Conservation (phyloP, 2,329 filamentous ascomycete genomes). For the Tolypocladium endophyticum region DNA sequence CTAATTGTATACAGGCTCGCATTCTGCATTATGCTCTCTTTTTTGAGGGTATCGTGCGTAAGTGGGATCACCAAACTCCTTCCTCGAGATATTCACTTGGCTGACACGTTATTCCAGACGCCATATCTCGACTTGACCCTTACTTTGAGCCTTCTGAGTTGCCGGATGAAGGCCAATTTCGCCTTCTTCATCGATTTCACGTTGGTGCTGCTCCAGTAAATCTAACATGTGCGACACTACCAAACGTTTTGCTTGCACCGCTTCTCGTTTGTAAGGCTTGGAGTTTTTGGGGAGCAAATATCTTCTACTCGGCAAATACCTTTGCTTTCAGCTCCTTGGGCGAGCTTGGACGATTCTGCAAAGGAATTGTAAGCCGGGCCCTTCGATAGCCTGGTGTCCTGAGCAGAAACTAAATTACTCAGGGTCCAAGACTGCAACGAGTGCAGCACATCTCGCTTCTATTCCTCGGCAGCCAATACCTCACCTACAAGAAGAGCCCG, state of each 20-base stretch:
- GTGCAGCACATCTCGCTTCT: constrained; percentile 29
- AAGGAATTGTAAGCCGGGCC: neutral
- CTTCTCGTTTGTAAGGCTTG: neutral
- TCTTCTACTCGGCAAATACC: neutral
- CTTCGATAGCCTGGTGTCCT: neutral
- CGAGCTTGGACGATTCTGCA: neutral
- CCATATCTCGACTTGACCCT: neutral
- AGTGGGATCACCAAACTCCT: neutral
- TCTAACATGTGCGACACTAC: neutral
- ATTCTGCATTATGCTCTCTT: neutral
- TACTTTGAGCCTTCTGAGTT: neutral
- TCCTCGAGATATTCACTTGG: neutral
- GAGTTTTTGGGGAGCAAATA: neutral
- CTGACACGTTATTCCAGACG: neutral
- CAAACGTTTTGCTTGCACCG: neutral
- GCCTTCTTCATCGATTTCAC: neutral
- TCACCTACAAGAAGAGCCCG: constrained; percentile 10
- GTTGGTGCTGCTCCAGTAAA: neutral
- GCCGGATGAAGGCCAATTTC: neutral
- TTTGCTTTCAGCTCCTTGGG: neutral
- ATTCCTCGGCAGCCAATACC: constrained; percentile 8
- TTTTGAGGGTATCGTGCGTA: neutral
- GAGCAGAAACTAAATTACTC: neutral
- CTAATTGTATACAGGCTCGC: neutral
- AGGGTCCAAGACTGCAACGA: constrained; percentile 25